These are phyloP conservation scores for Candida golubevii DNA, from an alignment of 805 yeast species.

Conservation along the genomic window DNA sequence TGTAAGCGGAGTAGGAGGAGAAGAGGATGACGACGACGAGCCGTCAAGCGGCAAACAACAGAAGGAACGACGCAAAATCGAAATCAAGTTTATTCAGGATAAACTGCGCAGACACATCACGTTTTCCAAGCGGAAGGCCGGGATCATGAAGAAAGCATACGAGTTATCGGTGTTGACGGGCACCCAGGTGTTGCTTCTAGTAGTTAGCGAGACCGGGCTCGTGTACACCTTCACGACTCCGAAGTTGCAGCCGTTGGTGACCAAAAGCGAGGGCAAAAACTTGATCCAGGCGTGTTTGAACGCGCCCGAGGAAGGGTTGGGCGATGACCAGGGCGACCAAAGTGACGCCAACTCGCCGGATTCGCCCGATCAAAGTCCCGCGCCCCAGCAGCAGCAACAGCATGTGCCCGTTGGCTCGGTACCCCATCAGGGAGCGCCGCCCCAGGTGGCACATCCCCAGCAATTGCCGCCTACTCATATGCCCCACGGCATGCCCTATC, in stretches of 20 bases:
- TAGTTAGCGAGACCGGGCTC: conserved; percentile 96
- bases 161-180: conserved; percentile 95
- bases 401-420: conserved; percentile 21
- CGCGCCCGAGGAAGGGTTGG: conserved; percentile 85
- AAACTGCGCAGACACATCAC: conserved; percentile 97
- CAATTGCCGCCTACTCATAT: conserved; percentile 37
- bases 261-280: conserved; percentile 95
- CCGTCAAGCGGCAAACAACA: conserved; percentile 44
- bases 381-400: conserved; percentile 23
- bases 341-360: conserved; percentile 47
- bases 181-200: conserved; percentile 90
- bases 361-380: conserved; percentile 39
- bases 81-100: conserved; percentile 95
- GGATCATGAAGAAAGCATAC: conserved; percentile 99
- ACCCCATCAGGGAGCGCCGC: conserved; percentile 25
- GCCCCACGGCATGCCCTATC: conserved; percentile 45
- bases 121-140: conserved; percentile 96
- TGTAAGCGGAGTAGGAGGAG: conserved; percentile 26
- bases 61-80: conserved; percentile 80
- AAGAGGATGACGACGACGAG: conserved; percentile 52
- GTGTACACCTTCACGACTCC: conserved; percentile 99
- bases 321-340: conserved; percentile 55
- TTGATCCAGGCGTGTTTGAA: conserved; percentile 94
- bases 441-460: conserved; percentile 18
- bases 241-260: conserved; percentile 94